Percentiles rank a stretch among this genome's conserved stretches.
Evolutionary conservation across 805 yeast genomes (phyloP).

Genomic region (Isabelozyma heimii): DNA sequence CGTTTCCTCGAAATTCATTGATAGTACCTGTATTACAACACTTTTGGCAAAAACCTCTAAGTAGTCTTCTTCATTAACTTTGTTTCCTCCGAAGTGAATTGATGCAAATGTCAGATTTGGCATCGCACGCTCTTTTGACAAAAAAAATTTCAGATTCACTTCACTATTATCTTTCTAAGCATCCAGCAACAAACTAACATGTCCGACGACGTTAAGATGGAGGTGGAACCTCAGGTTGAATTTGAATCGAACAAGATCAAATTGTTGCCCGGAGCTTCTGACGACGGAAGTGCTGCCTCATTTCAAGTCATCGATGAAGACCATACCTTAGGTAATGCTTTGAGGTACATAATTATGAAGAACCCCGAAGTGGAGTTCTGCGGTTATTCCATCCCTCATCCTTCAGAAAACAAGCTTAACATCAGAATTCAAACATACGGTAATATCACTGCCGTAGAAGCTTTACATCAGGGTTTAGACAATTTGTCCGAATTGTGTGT

Average conservation of each 20-base stretch:
- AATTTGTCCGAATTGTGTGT: constrained; percentile 81
- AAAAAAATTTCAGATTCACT: neutral
- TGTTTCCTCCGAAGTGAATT: neutral
- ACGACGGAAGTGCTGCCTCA: constrained; percentile 92
- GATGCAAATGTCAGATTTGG: neutral
- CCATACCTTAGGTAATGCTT: constrained; percentile 92
- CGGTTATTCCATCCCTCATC: constrained; percentile 98
- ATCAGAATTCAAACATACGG: constrained; percentile 94
- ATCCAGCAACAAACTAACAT: neutral
- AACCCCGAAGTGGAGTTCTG: constrained; percentile 98
- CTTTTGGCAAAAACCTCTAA: neutral
- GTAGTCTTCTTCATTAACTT: neutral
- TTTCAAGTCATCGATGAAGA: constrained; percentile 93
- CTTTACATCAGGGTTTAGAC: constrained; percentile 85
- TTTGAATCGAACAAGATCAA: constrained; percentile 57
- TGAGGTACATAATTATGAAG: constrained; percentile 93
- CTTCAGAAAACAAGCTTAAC: constrained; percentile 87
- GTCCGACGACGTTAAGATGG: neutral
- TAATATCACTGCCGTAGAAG: constrained; percentile 81
- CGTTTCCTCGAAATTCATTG: too few species aligned
- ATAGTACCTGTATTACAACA: neutral
- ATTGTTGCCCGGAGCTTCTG: constrained; percentile 80
- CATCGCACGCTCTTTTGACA: neutral
- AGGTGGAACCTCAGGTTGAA: constrained; percentile 38
- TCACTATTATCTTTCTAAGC: neutral